A percentile compares a stretch with the other conserved stretches of the same genome.
Evolutionary conservation across 257 asterid species (phyloP).

Genomic region (Nicotiana attenuata): DNA sequence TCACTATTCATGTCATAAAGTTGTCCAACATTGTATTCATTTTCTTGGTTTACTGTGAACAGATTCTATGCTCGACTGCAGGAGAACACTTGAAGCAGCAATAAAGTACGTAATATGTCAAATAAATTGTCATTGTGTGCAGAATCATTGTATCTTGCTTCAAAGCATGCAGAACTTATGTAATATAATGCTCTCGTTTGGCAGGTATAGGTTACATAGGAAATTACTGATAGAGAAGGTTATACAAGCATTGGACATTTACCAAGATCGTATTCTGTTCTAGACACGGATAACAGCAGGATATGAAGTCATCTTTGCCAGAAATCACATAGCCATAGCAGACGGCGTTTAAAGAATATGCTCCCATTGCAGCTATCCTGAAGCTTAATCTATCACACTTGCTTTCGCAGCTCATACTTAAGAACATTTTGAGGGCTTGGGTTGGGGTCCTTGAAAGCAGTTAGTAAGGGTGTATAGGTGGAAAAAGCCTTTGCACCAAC

Average conservation of each 20-base stretch:
- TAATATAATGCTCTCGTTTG: constrained; percentile 1
- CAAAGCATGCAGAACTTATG: constrained; percentile 1
- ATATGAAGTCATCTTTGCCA: constrained; percentile 5
- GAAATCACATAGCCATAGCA: constrained; percentile 1
- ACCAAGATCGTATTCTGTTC: constrained; percentile 71
- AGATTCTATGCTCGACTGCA: constrained; percentile 74
- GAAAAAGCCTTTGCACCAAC: not conserved
- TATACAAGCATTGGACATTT: constrained; percentile 68
- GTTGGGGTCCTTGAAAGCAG: not conserved
- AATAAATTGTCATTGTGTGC: not conserved
- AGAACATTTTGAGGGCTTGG: not conserved
- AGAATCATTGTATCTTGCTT: not conserved
- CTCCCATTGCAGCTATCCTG: not conserved
- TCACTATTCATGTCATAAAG: not conserved
- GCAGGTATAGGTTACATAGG: constrained; percentile 87
- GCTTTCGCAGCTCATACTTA: not conserved
- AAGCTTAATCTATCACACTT: not conserved
- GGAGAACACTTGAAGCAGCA: constrained; percentile 82
- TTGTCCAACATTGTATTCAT: not conserved
- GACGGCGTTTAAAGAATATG: not conserved
- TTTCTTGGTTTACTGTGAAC: constrained; percentile 22
- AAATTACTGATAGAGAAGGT: constrained; percentile 75
- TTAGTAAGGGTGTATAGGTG: not conserved
- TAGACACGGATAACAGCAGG: constrained; percentile 16
- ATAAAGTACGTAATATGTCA: constrained; percentile 48